Evolutionary conservation across 352 stramenopile species (phyloP).

Genomic region (Pythium plurisporium): DNA sequence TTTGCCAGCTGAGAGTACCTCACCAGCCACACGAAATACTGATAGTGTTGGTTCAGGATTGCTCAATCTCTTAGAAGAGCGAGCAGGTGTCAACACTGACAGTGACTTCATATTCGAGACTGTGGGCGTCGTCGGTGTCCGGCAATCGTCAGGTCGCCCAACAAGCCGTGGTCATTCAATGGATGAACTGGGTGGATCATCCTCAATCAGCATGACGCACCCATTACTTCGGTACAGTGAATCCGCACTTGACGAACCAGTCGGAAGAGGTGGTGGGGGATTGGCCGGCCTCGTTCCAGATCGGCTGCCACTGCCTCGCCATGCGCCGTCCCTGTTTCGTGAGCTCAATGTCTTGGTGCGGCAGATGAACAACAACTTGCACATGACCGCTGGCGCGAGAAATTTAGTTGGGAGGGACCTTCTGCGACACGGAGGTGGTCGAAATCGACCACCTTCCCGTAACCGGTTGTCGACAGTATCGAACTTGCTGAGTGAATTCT

Average conservation of each 20-base stretch:
- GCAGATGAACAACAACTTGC: constrained; percentile 69
- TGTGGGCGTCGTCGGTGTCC: not conserved
- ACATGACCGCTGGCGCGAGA: constrained; percentile 27
- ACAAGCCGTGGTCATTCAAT: not conserved
- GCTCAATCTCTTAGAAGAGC: constrained; percentile 17
- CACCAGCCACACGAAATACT: not conserved
- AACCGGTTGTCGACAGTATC: constrained; percentile 68
- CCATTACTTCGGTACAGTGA: constrained; percentile 13
- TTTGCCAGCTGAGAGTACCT: not conserved
- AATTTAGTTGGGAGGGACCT: constrained; percentile 35
- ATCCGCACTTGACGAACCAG: not conserved
- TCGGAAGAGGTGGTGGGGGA: constrained; percentile 10
- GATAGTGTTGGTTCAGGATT: constrained; percentile 13
- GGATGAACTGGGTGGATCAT: not conserved
- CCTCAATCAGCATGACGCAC: constrained; percentile 11
- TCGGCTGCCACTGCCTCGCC: constrained; percentile 48
- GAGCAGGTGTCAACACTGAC: not conserved
- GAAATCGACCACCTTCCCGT: constrained; percentile 47
- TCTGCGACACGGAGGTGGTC: constrained; percentile 38
- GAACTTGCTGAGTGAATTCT: constrained; percentile 80
- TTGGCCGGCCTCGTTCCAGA: constrained; percentile 22
- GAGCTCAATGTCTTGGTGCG: constrained; percentile 73
- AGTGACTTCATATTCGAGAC: constrained; percentile 31
- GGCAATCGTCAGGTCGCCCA: not conserved
- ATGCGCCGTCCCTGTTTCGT: constrained; percentile 60